Percentiles rank a stretch among this genome's conserved stretches.
Evolutionary conservation across 495 filamentous ascomycete genomes (phyloP).

Genomic region (Aspergillus coremiiformis): DNA sequence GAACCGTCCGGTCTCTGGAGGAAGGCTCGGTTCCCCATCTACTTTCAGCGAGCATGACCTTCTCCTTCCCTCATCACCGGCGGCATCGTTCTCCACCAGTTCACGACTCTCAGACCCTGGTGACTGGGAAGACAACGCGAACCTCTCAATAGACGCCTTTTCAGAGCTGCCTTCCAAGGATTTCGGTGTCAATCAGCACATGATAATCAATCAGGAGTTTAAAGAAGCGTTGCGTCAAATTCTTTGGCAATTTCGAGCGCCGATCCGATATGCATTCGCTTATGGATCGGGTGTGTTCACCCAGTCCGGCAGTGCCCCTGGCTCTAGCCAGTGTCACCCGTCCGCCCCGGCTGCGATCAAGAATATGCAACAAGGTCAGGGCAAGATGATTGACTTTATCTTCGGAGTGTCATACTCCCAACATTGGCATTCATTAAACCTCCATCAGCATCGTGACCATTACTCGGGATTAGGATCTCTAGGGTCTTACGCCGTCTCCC

Average conservation of each 20-base stretch:
- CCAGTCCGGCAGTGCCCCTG: constrained; percentile 51
- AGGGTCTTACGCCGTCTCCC: constrained; percentile 73
- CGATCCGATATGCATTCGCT: constrained; percentile 91
- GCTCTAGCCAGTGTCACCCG: constrained; percentile 55
- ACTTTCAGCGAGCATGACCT: constrained; percentile 6
- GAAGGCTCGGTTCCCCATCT: constrained; percentile 6
- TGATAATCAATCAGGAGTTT: constrained; percentile 87
- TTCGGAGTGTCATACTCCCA: constrained; percentile 93
- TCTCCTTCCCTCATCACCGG: constrained; percentile 15
- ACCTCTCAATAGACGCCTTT: constrained; percentile 69
- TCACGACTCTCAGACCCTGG: constrained; percentile 23
- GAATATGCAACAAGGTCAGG: constrained; percentile 73
- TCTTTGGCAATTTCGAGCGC: constrained; percentile 86
- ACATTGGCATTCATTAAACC: constrained; percentile 93
- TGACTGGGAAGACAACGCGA: constrained; percentile 76
- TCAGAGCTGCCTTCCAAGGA: constrained; percentile 79
- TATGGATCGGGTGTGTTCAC: constrained; percentile 96
- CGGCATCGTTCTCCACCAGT: constrained; percentile 34
- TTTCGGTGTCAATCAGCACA: constrained; percentile 93
- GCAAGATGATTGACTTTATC: constrained; percentile 98
- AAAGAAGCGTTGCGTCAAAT: constrained; percentile 84
- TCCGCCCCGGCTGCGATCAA: constrained; percentile 68
- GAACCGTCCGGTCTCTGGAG: constrained; percentile 8
- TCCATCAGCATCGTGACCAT: constrained; percentile 81
- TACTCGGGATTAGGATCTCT: constrained; percentile 83